Conservation (phyloP, 2,329 filamentous ascomycete species). For the Nemania diffusa region DNA sequence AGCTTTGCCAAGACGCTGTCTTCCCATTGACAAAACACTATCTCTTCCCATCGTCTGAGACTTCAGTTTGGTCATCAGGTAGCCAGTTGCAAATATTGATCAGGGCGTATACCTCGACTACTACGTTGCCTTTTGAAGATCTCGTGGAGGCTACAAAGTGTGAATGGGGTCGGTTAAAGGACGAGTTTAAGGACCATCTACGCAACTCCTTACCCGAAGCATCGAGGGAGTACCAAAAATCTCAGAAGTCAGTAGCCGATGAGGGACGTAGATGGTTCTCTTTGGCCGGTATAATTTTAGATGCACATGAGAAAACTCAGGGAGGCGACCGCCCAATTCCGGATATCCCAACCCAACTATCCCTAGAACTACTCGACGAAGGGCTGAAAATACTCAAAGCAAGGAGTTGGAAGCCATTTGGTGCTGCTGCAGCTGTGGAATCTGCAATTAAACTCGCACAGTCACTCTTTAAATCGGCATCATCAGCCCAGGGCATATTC, state of each 20-base stretch:
- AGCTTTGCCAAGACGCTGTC: slow-evolving; percentile 61
- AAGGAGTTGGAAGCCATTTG: slow-evolving; percentile 67
- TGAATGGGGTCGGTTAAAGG: slow-evolving; percentile 72
- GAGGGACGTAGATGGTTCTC: slow-evolving; percentile 75
- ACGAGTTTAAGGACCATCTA: slow-evolving; percentile 72
- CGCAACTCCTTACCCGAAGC: slow-evolving; percentile 83
- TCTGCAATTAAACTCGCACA: slow-evolving; percentile 55
- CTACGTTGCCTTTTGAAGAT: slow-evolving; percentile 54
- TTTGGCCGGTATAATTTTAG: slow-evolving; percentile 61
- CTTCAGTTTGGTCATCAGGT: slow-evolving; percentile 51
- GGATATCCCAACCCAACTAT: slow-evolving; percentile 45
- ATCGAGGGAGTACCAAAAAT: slow-evolving; percentile 78
- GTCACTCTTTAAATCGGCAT: slow-evolving; percentile 53
- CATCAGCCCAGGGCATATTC: slow-evolving; percentile 51
- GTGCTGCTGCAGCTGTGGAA: slow-evolving; percentile 60
- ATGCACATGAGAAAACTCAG: slow-evolving; percentile 46
- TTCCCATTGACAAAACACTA: slow-evolving; percentile 67
- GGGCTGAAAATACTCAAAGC: slow-evolving; percentile 57
- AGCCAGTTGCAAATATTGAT: slow-evolving; percentile 54
- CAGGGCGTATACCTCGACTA: slow-evolving; percentile 59
- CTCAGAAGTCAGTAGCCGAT: slow-evolving; percentile 74
- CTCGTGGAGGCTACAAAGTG: slow-evolving; percentile 61
- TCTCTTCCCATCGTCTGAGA: slow-evolving; percentile 58
- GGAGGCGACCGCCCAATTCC: slow-evolving; percentile 43
- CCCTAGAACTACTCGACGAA: slow-evolving; percentile 51